These are phyloP conservation scores for Striga hermonthica DNA, from an alignment of 305 asterid species.

Conservation along the genomic window DNA sequence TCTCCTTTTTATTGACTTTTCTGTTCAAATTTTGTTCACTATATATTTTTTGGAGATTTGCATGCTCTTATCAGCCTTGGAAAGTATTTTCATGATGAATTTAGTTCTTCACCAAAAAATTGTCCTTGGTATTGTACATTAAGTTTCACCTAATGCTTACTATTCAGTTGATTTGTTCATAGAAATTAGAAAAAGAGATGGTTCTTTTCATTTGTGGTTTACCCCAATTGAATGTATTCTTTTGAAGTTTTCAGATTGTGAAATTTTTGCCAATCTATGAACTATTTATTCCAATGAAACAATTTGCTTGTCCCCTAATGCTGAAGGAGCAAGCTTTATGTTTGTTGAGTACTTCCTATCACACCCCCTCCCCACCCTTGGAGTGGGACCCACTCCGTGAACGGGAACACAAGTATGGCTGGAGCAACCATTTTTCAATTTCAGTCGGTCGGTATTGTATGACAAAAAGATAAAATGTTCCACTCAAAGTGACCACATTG, in stretches of 20 bases:
- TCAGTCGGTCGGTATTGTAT: no score
- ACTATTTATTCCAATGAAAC: background rate
- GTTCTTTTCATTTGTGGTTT: conserved; percentile 13
- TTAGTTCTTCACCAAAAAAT: background rate
- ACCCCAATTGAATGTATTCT: conserved; percentile 8
- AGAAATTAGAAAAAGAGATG: no score
- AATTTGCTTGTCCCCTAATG: background rate
- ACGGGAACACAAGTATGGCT: no score
- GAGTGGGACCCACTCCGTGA: no score
- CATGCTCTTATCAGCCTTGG: conserved; percentile 12
- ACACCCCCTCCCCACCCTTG: no score
- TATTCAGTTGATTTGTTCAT: conserved; percentile 14
- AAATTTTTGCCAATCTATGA: background rate
- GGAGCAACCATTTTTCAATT: no score
- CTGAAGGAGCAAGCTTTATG: no score
- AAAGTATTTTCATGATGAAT: background rate
- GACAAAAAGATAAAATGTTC: no score
- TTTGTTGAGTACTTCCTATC: no score
- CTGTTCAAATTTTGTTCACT: background rate
- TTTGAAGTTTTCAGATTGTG: conserved; percentile 6
- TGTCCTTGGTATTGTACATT: background rate
- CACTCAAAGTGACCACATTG: no score
- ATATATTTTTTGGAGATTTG: conserved; percentile 19
- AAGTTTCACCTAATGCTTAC: conserved; percentile 10
- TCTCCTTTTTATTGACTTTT: background rate